Evolutionary conservation across 805 yeast genomes (phyloP).

Genomic region (Lipomyces yamadae): DNA sequence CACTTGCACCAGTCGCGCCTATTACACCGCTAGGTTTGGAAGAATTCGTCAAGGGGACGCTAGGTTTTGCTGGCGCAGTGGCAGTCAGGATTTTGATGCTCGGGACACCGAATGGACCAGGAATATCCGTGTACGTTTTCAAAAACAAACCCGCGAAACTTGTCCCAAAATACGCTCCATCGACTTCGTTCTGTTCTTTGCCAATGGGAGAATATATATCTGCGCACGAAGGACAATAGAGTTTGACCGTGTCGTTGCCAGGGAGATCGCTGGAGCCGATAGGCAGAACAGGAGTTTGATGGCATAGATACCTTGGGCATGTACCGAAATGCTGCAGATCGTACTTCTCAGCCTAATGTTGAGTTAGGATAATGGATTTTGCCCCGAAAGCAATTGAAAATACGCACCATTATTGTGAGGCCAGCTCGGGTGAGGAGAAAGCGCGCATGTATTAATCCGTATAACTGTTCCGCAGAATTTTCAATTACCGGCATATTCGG

Average conservation of each 20-base stretch:
- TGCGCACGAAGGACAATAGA: slow-evolving; percentile 93
- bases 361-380: slow-evolving; percentile 49
- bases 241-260: slow-evolving; percentile 87
- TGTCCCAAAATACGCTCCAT: slow-evolving; percentile 97
- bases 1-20: background rate
- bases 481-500: slow-evolving; percentile 78
- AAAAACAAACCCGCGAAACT: slow-evolving; percentile 92
- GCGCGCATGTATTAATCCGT: slow-evolving; percentile 93
- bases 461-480: slow-evolving; percentile 87
- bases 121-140: slow-evolving; percentile 85
- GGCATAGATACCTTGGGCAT: slow-evolving; percentile 89
- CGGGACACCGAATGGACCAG: slow-evolving; percentile 28
- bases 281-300: slow-evolving; percentile 87
- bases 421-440: slow-evolving; percentile 89
- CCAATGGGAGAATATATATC: slow-evolving; percentile 88
- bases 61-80: slow-evolving; percentile 55
- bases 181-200: slow-evolving; percentile 83
- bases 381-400: background rate
- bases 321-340: slow-evolving; percentile 87
- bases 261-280: slow-evolving; percentile 90
- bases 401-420: slow-evolving; percentile 59
- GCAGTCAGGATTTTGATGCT: slow-evolving; percentile 68
- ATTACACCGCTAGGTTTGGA: background rate
- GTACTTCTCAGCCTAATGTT: slow-evolving; percentile 73
- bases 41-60: slow-evolving; percentile 21